Evolutionary conservation across 2,329 filamentous ascomycete species (phyloP).

Genomic region (Blastomyces parvus): DNA sequence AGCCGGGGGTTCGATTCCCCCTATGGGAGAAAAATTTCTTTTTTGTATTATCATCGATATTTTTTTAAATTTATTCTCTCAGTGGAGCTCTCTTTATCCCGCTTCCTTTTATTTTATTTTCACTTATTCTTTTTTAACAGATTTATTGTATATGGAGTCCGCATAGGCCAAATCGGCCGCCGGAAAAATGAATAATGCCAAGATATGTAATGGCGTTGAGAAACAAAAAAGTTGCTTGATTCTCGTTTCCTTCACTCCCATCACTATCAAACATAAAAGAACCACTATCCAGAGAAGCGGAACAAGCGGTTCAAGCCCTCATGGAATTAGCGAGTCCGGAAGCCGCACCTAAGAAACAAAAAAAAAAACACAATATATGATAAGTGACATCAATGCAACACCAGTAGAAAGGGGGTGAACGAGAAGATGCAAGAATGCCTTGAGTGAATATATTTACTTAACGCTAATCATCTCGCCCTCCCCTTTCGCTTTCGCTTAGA

Average conservation of each 20-base stretch:
- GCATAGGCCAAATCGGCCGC: neutral
- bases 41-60: no score
- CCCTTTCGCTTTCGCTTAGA: neutral
- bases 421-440: neutral
- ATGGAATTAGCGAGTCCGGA: neutral
- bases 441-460: neutral
- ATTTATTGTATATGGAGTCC: no score
- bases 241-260: neutral
- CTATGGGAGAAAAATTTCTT: constrained; percentile 11
- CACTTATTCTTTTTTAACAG: no score
- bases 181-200: neutral
- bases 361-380: neutral
- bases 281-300: neutral
- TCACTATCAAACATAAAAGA: neutral
- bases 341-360: neutral
- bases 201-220: neutral
- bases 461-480: no score
- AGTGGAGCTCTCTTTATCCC: no score
- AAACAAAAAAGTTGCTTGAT: neutral
- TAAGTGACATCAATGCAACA: neutral
- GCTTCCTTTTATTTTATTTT: no score
- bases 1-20: constrained; percentile 16
- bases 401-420: neutral
- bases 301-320: neutral
- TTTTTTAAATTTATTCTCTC: constrained; percentile 4